Base-by-base conservation (phyloP, 306 rosid species). In the Quercus dentata region DNA sequence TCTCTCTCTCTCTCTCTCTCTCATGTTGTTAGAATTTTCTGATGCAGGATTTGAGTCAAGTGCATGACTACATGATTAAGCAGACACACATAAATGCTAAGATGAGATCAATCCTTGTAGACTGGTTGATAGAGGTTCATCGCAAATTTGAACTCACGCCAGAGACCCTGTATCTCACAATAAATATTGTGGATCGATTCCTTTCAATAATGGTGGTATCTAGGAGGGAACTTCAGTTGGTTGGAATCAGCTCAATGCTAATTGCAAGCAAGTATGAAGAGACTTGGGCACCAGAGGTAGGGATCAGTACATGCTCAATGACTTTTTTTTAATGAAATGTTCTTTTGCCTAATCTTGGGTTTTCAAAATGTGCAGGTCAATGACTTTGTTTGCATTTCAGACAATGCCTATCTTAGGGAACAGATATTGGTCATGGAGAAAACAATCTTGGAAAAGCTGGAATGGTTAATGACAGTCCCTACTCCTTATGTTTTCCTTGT, bases 271-370 rank as follows among this genome's bases (percentile, higher is more conserved):
- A 95, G 71, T 92, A 95, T 72, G 98, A 93, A 79, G 99, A 95
- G 83, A 87, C 93, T 20, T 92, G 98, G 98, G 94, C 99, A 25
- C 98, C 99, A 14, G 96, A 89, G 97, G 99, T 90, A 67, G 17
- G 17, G 33, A n/a, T 21, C 38, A 4, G 28, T 63, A 49, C 15
- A 11, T 38, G 46, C 1, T 56, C n/a, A 49, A 75, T 25, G 25
- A 67, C 33, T 21, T n/a, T 10, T 31, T 21, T 75, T 46, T 49
- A 76, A 27, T 46, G 0, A 27, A 18, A 44, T 31, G 2, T 67
- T 2, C 17, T 35, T 67, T 67, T 30, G 21, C 3, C 11, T 52
- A 73, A 5, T 12, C 20, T 18, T 71, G 31, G 78, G 21, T 62
- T 71, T 54, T 12, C 49, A 27, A 14, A 72, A 25, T 76, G n/a